Evolutionary conservation across 2,329 filamentous ascomycete species (phyloP).

Genomic region (Hymenoscyphus repandus): DNA sequence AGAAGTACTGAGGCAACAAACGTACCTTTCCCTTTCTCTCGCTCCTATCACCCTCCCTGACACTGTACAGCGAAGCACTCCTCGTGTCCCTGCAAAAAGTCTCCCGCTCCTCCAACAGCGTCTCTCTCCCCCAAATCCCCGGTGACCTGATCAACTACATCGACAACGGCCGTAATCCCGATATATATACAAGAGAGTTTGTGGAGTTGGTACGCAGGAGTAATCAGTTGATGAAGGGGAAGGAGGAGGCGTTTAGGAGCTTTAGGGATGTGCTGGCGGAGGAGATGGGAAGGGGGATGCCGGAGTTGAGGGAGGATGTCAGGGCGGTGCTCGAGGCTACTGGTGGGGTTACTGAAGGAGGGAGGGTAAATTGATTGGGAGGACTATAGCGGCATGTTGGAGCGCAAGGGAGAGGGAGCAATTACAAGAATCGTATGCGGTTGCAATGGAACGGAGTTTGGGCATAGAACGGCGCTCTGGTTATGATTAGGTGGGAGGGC

Average conservation of each 20-base stretch:
- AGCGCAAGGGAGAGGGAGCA: neutral
- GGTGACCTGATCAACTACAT: constrained; percentile 63
- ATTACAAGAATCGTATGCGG: neutral
- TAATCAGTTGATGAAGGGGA: constrained; percentile 64
- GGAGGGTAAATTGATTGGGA: neutral
- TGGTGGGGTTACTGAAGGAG: constrained; percentile 11
- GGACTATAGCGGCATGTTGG: too few relatives aligned
- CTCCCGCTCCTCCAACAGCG: constrained; percentile 29
- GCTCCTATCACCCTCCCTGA: constrained; percentile 32
- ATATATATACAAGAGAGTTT: constrained; percentile 71
- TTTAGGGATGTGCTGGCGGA: constrained; percentile 58
- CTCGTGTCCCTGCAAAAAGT: constrained; percentile 36
- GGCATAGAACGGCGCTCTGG: too few relatives aligned
- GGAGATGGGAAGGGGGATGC: constrained; percentile 29
- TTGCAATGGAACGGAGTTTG: too few relatives aligned
- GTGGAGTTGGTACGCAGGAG: constrained; percentile 61
- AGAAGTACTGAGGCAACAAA: constrained; percentile 51
- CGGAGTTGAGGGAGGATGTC: constrained; percentile 29
- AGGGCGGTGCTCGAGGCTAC: constrained; percentile 24
- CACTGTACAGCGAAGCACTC: constrained; percentile 35
- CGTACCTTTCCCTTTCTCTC: constrained; percentile 32
- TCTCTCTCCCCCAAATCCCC: constrained; percentile 47
- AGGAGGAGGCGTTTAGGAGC: constrained; percentile 52
- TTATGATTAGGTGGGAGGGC: too few relatives aligned
- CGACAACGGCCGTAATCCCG: constrained; percentile 65